Percentiles rank a stretch among this genome's conserved stretches.
phyloP scores from a whole-genome alignment of 139 green algal genomes.

The Chlorella sp. region DNA sequence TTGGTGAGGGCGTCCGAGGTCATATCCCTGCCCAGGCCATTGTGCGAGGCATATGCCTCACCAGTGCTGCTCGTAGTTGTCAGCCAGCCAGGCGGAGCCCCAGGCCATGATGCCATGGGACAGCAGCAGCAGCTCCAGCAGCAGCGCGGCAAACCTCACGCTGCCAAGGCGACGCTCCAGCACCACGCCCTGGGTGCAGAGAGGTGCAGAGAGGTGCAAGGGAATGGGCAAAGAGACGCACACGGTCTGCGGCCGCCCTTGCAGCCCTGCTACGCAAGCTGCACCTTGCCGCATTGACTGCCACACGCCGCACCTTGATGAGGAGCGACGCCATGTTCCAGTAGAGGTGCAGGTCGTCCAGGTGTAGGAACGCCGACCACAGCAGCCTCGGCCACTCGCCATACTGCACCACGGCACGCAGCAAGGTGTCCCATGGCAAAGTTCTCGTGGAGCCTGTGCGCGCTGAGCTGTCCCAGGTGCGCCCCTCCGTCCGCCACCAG shows the following conservation, averaged over 20 bases:
- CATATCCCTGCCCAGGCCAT: too few species aligned
- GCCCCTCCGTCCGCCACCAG: too few species aligned
- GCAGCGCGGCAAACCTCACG: constrained; percentile 38
- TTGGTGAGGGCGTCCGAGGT: too few species aligned
- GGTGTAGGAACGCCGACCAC: constrained; percentile 58
- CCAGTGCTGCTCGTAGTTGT: neutral
- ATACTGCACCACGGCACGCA: constrained; percentile 19
- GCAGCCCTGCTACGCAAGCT: too few species aligned
- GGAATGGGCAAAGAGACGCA: neutral
- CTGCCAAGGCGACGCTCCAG: constrained; percentile 57
- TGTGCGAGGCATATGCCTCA: too few species aligned
- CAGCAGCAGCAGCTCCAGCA: constrained; percentile 53
- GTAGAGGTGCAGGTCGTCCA: constrained; percentile 48
- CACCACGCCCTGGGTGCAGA: constrained; percentile 41
- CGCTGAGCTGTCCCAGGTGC: neutral
- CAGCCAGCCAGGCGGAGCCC: constrained; percentile 5
- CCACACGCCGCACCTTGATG: constrained; percentile 60
- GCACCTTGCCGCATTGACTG: too few species aligned
- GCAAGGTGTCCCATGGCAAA: neutral
- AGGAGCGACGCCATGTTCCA: constrained; percentile 76
- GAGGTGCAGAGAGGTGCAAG: neutral
- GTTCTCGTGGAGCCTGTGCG: neutral
- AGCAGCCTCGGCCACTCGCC: constrained; percentile 51
- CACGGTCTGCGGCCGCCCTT: too few species aligned
- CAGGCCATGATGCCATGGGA: constrained; percentile 36